Evolutionary conservation across 108 stramenopile genomes (phyloP), one percentile per base, ranked within the genome.

Genomic region (Skeletonema menzelii): DNA sequence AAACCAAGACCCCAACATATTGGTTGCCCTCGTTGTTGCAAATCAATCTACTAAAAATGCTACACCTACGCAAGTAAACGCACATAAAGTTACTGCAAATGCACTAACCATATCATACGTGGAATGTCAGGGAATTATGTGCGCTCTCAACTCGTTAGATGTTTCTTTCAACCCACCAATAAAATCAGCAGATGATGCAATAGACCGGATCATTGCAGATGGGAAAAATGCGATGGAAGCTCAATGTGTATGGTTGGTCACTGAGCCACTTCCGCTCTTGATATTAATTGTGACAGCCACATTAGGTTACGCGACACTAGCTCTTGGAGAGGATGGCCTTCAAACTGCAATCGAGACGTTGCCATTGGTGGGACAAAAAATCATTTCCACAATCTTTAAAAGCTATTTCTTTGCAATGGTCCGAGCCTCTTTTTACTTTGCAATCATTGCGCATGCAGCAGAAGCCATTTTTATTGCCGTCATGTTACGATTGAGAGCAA

Each of bases 91-190:
- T 22, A 59, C 7, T 28, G 19, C 44, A 11, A 32, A 62, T 63
- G 24, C 40, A 15, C 61, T 34, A 26, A 63, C 57, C 14, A 27
- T 71, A 15, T 22, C 46, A 26, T 71, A 30, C 37, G 70, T 71
- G 13, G 70, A 71, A 49, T 71, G 70, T 22, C 20, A 62, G 19
- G 60, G 31, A 6, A 13, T 24, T 8, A 71, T 71, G 70, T 71
- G 70, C 31, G 32, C 38, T 27, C 60, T 61, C 42, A 59, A 34
- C 2, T 61, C 60, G 5, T 32, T 32, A 3, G 31, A 62, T 26
- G 28, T 71, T 32, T 27, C 34, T 13, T 71, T 71, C 47, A 38
- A 31, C 19, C 46, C 70, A 31, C 60, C 70, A 17, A 37, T 71
- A 10, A 59, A 27, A 49, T 55, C 70, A 20, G 70, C 49, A 24